A percentile compares a stretch with the other conserved stretches of the same genome.
phyloP scores from a whole-genome alignment of 139 green algal species.

The Mychonastes homosphaera region DNA sequence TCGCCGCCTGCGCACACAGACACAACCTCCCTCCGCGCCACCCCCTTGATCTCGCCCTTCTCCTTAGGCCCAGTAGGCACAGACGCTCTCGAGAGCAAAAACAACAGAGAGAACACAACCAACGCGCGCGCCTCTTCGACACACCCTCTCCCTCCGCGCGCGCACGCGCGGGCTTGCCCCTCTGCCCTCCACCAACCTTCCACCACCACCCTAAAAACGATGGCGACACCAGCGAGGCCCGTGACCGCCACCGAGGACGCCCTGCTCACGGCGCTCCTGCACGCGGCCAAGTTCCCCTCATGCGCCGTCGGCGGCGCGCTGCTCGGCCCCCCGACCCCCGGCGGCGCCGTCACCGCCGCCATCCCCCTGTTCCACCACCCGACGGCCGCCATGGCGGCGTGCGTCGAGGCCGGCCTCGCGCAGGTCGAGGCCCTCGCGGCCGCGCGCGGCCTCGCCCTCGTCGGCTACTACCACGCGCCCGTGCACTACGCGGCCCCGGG shows the following conservation, averaged over 20 bases:
- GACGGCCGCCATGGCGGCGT: conserved; percentile 36
- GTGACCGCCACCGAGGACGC: conserved; percentile 10
- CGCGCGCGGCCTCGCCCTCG: conserved; percentile 29
- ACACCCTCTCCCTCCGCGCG: no score
- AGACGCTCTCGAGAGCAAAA: no score
- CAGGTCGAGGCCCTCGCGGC: conserved; percentile 30
- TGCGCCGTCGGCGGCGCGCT: conserved; percentile 40
- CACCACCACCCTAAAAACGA: no score
- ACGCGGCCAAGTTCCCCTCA: conserved; percentile 47
- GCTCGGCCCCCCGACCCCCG: conserved; percentile 19
- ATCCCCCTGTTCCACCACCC: conserved; percentile 56
- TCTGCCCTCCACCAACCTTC: no score
- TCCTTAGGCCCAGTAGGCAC: no score
- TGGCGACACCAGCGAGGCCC: no score
- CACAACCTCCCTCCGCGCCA: no score
- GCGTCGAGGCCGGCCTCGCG: conserved; percentile 37
- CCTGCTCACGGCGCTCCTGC: conserved; percentile 41
- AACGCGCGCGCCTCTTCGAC: no score
- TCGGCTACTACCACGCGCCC: conserved; percentile 71
- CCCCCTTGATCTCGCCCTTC: no score
- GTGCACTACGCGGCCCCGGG: conserved; percentile 28
- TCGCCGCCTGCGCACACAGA: no score
- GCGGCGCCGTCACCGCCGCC: conserved; percentile 21
- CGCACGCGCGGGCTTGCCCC: no score
- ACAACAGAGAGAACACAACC: no score